phyloP scores from a whole-genome alignment of 495 filamentous ascomycete species.

The Parathielavia appendiculata region DNA sequence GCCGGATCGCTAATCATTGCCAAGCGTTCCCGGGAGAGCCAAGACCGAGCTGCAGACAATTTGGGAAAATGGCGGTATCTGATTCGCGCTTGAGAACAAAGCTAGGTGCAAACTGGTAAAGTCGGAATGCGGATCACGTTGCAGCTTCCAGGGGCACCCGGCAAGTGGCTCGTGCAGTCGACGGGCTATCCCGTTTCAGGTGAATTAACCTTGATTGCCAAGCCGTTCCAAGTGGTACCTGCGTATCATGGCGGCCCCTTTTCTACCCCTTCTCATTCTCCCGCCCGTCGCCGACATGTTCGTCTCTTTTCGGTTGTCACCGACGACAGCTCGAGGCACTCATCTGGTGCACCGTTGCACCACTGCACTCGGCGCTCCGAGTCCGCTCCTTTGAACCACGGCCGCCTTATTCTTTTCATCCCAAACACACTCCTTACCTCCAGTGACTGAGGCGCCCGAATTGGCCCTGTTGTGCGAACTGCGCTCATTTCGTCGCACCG shows the following conservation, averaged over 20 bases:
- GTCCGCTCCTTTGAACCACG: constrained; percentile 11
- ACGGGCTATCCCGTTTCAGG: constrained; percentile 17
- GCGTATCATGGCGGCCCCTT: constrained; percentile 4
- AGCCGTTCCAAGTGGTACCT: constrained; percentile 4
- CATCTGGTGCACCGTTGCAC: neutral
- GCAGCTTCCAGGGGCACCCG: constrained; percentile 7
- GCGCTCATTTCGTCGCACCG: constrained; percentile 10
- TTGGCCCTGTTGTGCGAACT: constrained; percentile 4
- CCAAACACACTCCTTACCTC: neutral
- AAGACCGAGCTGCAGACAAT: neutral
- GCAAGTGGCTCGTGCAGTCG: constrained; percentile 12
- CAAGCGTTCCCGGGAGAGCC: constrained; percentile 2
- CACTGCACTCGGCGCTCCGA: constrained; percentile 3
- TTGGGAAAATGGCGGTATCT: neutral
- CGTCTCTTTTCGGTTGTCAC: constrained; percentile 5
- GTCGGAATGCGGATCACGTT: neutral
- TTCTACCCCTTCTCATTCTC: constrained; percentile 11
- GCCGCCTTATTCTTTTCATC: constrained; percentile 9
- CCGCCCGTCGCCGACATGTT: neutral
- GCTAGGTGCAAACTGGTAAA: neutral
- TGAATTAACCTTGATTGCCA: neutral
- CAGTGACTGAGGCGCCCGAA: neutral
- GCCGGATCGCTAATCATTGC: neutral
- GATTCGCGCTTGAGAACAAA: neutral
- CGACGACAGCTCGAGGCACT: constrained; percentile 4